Evolutionary conservation across 176 grass and related monocot species (phyloP), one percentile per base, ranked within the genome.

Genomic region (Pontederia paniculata): DNA sequence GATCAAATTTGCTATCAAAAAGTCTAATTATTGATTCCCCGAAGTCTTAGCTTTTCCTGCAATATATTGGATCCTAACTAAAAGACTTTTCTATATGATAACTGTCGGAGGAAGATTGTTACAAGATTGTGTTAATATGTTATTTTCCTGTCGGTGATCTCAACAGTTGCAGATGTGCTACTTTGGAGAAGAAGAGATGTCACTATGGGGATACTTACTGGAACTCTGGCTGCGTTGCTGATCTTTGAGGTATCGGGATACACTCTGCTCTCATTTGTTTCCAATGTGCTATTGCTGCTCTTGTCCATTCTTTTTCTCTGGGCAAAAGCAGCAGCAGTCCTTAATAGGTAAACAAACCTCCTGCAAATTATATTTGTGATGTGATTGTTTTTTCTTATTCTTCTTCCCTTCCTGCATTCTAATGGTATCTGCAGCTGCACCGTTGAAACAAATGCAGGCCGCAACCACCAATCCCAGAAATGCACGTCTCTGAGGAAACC

Each of bases 221-320:
- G 59, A 54, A 41, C 31, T 46, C 18, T 68, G 55, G 21, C 64
- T 17, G 72, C 73, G 0, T 84, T 73, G 72, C 48, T 69, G 42
- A 48, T 84, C 57, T 84, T 84, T 58, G 74, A 84, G 43, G 23
- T 70, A 52, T 72, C 77, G 10, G 80, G 73, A 23, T 68, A 89
- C 52, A 71, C 81, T 14, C 63, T 84, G 17, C 52, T 89, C 22
- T 71, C 77, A 47, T 80, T 84, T 65, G 60, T 77, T 28, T 78
- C 77, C 8, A 76, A 60, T n/a, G 85, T 81, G 25, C 71, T 72
- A 15, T 72, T 84, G 53, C 72, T 78, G 65, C 61, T 81, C 50
- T 65, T 89, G 31, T 53, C 77, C 60, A 76, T 84, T 69, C 73
- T 89, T 37, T 89, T 89, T 62, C 17, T 74, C 16, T 84, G 80